Conservation (phyloP, 148 eudicot species). For the Mesembryanthemum crystallinum region DNA sequence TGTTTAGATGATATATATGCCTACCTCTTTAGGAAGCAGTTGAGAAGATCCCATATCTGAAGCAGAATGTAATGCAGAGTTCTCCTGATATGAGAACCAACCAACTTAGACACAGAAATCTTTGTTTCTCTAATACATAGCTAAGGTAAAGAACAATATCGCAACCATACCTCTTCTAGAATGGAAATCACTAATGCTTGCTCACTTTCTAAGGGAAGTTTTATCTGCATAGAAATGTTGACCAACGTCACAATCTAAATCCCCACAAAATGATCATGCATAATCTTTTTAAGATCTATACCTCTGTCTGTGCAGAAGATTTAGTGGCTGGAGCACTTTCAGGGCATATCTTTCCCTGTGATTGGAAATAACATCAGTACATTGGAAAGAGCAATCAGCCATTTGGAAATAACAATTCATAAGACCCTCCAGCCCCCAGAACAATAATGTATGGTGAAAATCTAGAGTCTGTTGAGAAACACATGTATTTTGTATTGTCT, state of each 20-base stretch:
- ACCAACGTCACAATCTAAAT: not conserved
- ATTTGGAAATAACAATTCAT: not conserved
- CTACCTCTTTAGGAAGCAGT: conserved; percentile 15
- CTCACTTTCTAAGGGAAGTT: conserved; percentile 20
- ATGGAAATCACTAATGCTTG: conserved; percentile 5
- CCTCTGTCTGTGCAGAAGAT: conserved; percentile 24
- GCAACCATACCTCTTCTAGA: conserved; percentile 20
- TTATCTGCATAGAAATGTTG: conserved; percentile 18
- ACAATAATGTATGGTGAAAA: not conserved
- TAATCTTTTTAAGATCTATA: conserved; percentile 4
- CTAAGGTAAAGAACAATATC: not conserved
- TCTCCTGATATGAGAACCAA: conserved; percentile 19
- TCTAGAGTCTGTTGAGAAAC: not conserved
- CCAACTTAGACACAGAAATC: not conserved
- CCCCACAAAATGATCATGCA: not conserved
- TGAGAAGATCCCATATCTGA: conserved; percentile 20
- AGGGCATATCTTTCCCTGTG: conserved; percentile 20
- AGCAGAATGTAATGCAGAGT: not conserved
- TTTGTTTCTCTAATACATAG: not conserved
- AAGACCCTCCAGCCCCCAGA: not conserved
- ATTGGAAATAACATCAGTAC: not conserved
- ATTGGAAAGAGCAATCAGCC: not conserved
- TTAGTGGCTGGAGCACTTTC: conserved; percentile 17
- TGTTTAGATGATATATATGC: not conserved
- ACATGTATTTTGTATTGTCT: not conserved